Percentiles rank a stretch among this genome's conserved stretches.
Conservation (phyloP, 169 alveolate genomes). For the Eimeria praecox region DNA sequence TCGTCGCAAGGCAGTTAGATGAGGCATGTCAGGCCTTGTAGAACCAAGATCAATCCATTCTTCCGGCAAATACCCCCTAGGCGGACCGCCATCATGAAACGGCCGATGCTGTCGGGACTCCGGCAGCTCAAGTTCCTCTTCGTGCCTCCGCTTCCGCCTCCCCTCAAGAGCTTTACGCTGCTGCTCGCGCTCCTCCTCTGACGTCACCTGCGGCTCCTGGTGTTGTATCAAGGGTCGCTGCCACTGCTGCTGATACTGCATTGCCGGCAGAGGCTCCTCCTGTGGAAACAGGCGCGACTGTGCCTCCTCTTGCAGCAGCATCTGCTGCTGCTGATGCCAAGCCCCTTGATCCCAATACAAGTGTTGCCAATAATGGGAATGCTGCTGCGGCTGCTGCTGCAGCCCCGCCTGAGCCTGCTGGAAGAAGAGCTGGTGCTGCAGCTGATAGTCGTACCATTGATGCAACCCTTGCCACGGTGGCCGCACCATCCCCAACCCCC, state of each 20-base stretch:
- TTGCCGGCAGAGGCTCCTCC: too few species aligned
- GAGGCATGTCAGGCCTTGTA: background rate
- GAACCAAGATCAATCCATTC: constrained; percentile 55
- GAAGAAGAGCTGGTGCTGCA: too few species aligned
- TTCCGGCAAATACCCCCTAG: constrained; percentile 34
- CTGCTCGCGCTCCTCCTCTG: background rate
- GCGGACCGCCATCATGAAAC: background rate
- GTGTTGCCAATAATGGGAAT: too few species aligned
- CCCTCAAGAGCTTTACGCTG: background rate
- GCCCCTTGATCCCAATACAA: background rate
- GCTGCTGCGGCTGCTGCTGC: too few species aligned
- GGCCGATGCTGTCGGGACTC: too few species aligned
- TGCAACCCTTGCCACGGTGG: constrained; percentile 4
- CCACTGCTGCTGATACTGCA: background rate
- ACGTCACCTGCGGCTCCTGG: background rate
- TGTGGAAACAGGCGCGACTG: too few species aligned
- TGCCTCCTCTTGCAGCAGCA: background rate
- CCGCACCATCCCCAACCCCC: background rate
- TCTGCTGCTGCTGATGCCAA: background rate
- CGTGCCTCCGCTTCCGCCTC: background rate
- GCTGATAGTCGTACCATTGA: too few species aligned
- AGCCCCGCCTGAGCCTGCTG: too few species aligned
- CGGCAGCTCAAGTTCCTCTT: background rate
- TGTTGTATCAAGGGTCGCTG: too few species aligned
- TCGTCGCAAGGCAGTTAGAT: background rate